Evolutionary conservation across 2,329 filamentous ascomycete genomes (phyloP), one percentile per base, ranked within the genome.

Genomic region (Fusarium transvaalense): DNA sequence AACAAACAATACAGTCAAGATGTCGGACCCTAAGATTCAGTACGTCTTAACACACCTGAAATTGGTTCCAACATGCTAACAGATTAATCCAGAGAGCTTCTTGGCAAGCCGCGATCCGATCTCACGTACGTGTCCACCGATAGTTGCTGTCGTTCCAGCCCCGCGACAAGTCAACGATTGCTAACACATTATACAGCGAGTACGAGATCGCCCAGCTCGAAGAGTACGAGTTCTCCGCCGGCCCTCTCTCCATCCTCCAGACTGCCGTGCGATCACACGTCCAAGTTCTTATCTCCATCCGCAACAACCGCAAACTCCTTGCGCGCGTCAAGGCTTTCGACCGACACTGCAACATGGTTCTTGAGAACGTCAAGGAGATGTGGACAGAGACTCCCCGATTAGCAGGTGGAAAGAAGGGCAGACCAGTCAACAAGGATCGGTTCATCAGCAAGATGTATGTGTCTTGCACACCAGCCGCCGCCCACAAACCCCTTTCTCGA

Each of bases 251-350:
- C 7, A 96, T 99, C 76, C 92, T 99, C 64, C 95, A 98, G 83
- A 97, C 96, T 62, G 96, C 96, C 70, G 96, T 97, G 61, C 92
- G 94, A 79, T 92, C 92, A 71, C 95, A 97, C 84, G 92, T 92
- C 42, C 96, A 98, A 83, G 95, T 99, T 67, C 89, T 99, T 71
- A 97, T 99, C 78, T 97, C 93, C 56, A 95, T 95, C 83, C 94
- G 96, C 72, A 97, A 97, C 88, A 98, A 98, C 85, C 92, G 95
- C 82, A 99, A 99, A 86, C 87, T 99, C 47, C 90, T 99, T 56
- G 96, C 95, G 52, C 92, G 96, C 69, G 95, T 99, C 77, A 99
- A 99, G 86, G 96, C 96, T 9, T 99, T 99, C 79, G 96, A 99
- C 82, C 88, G 96, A 64, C 96, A 99, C 82, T 98, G 94, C 88